These are phyloP conservation scores for Termitomyces eurrhizus DNA, from an alignment of 768 basidiomycete species.

Conservation along the genomic window DNA sequence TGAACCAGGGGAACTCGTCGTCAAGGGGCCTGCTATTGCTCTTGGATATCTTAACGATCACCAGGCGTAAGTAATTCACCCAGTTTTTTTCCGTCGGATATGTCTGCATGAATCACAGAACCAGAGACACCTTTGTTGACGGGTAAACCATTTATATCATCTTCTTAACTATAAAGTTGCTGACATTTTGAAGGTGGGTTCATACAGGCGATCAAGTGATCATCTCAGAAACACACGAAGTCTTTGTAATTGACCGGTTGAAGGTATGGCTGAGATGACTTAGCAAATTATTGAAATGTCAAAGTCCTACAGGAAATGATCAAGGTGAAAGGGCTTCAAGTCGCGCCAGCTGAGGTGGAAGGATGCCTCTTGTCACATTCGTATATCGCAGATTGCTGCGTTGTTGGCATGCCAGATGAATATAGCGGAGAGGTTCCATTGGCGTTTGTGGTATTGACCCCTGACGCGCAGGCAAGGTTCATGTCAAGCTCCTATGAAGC, in stretches of 20 bases:
- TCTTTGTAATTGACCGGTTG: constrained; percentile 56
- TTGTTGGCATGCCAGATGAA: constrained; percentile 58
- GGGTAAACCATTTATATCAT: constrained; percentile 33
- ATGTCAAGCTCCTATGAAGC: constrained; percentile 21
- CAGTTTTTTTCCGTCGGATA: constrained; percentile 3
- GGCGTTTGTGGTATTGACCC: constrained; percentile 55
- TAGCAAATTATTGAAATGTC: not conserved
- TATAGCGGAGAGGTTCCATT: constrained; percentile 62
- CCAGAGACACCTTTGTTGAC: constrained; percentile 53
- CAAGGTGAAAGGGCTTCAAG: constrained; percentile 64
- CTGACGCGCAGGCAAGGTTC: constrained; percentile 30
- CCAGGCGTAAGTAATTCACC: constrained; percentile 41
- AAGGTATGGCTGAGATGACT: constrained; percentile 37
- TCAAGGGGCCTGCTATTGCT: constrained; percentile 40
- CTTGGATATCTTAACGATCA: constrained; percentile 43
- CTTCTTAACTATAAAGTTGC: too few species aligned
- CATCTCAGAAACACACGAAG: constrained; percentile 44
- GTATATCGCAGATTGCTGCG: constrained; percentile 55
- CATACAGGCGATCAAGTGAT: constrained; percentile 60
- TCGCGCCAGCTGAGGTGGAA: constrained; percentile 53
- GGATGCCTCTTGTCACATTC: constrained; percentile 44
- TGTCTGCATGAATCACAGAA: constrained; percentile 31
- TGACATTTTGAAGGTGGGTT: constrained; percentile 44
- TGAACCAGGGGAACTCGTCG: constrained; percentile 46
- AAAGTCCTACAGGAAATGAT: constrained; percentile 47